These are phyloP conservation scores for Neospora caninum DNA, from an alignment of 169 alveolate genomes.

Conservation along the genomic window DNA sequence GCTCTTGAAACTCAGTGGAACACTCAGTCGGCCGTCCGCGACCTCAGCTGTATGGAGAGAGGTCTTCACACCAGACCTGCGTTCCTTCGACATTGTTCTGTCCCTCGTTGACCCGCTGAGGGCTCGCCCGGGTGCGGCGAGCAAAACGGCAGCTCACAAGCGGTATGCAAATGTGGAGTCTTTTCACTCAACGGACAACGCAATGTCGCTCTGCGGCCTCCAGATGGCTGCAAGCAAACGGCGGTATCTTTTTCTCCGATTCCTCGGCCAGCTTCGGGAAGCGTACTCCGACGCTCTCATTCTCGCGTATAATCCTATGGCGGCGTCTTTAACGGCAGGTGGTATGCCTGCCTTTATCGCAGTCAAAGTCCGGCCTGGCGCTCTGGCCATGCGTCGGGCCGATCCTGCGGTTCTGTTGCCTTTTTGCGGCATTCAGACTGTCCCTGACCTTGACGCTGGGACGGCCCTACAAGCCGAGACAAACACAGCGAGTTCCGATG, in stretches of 20 bases:
- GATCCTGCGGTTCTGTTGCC: background rate
- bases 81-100: background rate
- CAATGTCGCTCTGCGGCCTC: background rate
- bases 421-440: background rate
- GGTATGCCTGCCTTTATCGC: background rate
- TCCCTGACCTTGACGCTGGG: background rate
- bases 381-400: background rate
- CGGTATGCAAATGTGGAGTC: background rate
- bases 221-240: background rate
- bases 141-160: background rate
- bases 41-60: background rate
- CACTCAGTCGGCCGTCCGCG: background rate
- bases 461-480: background rate
- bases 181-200: background rate
- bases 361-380: background rate
- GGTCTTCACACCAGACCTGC: background rate
- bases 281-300: background rate
- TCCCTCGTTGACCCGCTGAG: constrained; percentile 6
- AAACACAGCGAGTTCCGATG: background rate
- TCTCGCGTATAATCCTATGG: background rate
- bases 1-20: background rate
- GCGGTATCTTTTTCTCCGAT: constrained; percentile 13
- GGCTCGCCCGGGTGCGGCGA: background rate
- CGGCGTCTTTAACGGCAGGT: background rate
- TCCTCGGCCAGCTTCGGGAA: background rate